Evolutionary conservation across 441 rosid genomes (phyloP), one percentile per base, ranked within the genome.

Genomic region (Jatropha multifida): DNA sequence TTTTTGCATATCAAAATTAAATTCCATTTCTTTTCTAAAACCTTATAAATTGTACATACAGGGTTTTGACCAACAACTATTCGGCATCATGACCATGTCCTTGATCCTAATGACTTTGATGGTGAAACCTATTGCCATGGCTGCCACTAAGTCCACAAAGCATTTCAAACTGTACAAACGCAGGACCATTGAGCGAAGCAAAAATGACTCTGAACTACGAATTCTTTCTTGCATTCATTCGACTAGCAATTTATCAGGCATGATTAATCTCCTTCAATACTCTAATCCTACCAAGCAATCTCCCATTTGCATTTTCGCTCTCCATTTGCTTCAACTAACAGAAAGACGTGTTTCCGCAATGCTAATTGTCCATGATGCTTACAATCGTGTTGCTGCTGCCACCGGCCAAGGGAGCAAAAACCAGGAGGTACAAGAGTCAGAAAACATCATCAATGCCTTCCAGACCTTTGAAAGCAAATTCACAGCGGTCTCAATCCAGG

Each of bases 311-410:
- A 82, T 87, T 23, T 84, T 85, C 44, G 86, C 85, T 3, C 81
- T 81, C 73, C 87, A 87, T 79, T 83, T 89, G 15, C 90, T 89
- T 23, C 82, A 88, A 74, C 90, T 90, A 44, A 80, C 84, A 0
- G 90, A 58, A 13, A 83, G 88, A 41, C 86, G 88, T 0, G 77
- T 90, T 48, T 71, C 90, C 9, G 94, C 95, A 2, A 81, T 90
- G 89, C 75, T 92, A 17, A 85, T 92, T 69, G 84, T 89, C 68
- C 91, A 90, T n/a, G 87, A 84, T 32, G 58, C 71, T 7, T 74
- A 66, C 14, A 76, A 73, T 38, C 48, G 15, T 9, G 2, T 48
- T 17, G 4, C 56, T 0, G 27, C 54, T 23, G 1, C 5, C 32
- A 32, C 32, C 10, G 61, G 58, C 38, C 44, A 72, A 11, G 52